phyloP scores from a whole-genome alignment of 331 rosid genomes.

The Acacia pycnantha region DNA sequence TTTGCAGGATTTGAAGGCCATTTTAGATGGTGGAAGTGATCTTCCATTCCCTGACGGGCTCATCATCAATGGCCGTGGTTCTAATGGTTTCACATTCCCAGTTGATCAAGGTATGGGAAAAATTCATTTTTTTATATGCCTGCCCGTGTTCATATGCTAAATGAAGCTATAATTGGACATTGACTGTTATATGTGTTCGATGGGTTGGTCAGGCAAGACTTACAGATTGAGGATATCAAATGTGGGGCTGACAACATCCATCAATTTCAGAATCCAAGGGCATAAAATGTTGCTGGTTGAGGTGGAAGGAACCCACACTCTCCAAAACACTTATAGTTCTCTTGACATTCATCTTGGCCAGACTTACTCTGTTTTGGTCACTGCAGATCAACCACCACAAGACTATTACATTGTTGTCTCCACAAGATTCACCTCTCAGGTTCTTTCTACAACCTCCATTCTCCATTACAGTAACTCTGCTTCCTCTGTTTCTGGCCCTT shows the following conservation, averaged over 20 bases:
- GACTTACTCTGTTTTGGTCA: conserved; percentile 69
- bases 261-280: conserved; percentile 85
- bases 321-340: conserved; percentile 72
- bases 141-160: background rate
- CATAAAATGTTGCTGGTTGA: conserved; percentile 76
- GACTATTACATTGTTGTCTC: conserved; percentile 74
- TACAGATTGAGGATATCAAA: conserved; percentile 80
- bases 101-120: conserved; percentile 74
- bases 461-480: conserved; percentile 73
- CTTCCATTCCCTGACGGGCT: conserved; percentile 89
- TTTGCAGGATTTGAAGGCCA: conserved; percentile 70
- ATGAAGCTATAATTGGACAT: conserved; percentile 10
- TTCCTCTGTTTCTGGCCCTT: conserved; percentile 53
- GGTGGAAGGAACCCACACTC: conserved; percentile 86
- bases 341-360: conserved; percentile 88
- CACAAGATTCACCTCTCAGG: conserved; percentile 64
- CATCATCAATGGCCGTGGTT: conserved; percentile 73
- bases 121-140: background rate
- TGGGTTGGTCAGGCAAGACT: conserved; percentile 63
- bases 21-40: conserved; percentile 68
- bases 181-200: background rate
- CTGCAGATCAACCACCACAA: conserved; percentile 72
- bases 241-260: conserved; percentile 71
- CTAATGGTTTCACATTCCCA: conserved; percentile 50
- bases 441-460: conserved; percentile 54